phyloP scores from a whole-genome alignment of 176 grass and related monocot genomes.

The Microstegium vimineum region DNA sequence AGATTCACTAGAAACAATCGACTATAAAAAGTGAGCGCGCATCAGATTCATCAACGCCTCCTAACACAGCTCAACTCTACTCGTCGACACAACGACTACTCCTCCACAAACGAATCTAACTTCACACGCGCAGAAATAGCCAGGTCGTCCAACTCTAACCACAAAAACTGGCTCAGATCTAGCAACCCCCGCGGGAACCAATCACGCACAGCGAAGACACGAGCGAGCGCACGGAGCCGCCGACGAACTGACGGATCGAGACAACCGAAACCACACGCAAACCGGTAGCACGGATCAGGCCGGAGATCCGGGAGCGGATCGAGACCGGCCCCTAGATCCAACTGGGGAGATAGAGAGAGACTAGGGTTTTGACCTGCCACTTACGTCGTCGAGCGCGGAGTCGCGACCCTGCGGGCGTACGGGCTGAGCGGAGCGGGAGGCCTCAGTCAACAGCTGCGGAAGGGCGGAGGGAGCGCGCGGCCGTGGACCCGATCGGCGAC shows the following conservation, averaged over 20 bases:
- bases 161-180: conserved; percentile 9
- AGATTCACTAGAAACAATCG: neutral
- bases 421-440: neutral
- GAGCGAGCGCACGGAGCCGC: too few relatives aligned
- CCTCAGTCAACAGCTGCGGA: neutral
- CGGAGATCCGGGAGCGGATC: conserved; percentile 14
- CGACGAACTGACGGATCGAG: neutral
- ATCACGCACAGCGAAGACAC: neutral
- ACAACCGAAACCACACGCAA: neutral
- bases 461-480: neutral
- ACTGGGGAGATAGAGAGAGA: neutral
- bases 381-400: neutral
- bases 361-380: conserved; percentile 40
- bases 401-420: neutral
- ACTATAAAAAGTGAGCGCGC: neutral
- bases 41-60: neutral
- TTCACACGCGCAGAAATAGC: neutral
- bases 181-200: neutral
- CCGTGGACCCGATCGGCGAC: conserved; percentile 17
- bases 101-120: conserved; percentile 14
- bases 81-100: neutral
- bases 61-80: neutral
- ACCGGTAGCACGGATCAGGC: neutral
- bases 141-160: neutral
- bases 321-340: conserved; percentile 13